phyloP scores from a whole-genome alignment of 2,329 filamentous ascomycete species.

The Microsporum canis region DNA sequence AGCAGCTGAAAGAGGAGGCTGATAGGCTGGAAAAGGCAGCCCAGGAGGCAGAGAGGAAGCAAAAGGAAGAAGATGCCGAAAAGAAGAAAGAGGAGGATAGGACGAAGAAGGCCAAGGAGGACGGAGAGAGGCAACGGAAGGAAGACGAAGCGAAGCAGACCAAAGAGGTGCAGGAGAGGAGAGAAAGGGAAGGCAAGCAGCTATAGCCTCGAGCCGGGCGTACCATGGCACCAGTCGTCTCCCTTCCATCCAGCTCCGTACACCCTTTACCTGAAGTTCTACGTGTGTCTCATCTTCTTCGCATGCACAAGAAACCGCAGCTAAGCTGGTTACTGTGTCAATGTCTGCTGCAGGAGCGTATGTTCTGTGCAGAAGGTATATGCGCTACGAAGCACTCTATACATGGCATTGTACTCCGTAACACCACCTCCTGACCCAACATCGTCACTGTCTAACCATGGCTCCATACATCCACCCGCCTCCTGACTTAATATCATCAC shows the following conservation, averaged over 20 bases:
- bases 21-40: constrained; percentile 5
- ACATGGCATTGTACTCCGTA: no score
- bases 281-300: no score
- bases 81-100: not conserved
- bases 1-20: constrained; percentile 4
- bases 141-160: not conserved
- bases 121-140: not conserved
- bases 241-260: not conserved
- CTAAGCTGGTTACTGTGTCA: no score
- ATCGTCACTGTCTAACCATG: no score
- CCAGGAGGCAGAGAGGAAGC: constrained; percentile 3
- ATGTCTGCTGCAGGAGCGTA: no score
- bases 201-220: not conserved
- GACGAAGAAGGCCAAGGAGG: not conserved
- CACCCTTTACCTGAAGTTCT: not conserved
- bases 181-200: not conserved
- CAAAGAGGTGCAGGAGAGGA: not conserved
- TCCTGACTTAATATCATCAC: no score
- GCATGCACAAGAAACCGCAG: no score
- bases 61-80: not conserved
- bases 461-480: no score
- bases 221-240: no score
- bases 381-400: no score
- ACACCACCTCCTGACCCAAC: no score
- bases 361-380: no score